A percentile compares a stretch with the other conserved stretches of the same genome.
Conservation (phyloP, 2,329 filamentous ascomycete genomes). For the Exophiala xenobiotica region DNA sequence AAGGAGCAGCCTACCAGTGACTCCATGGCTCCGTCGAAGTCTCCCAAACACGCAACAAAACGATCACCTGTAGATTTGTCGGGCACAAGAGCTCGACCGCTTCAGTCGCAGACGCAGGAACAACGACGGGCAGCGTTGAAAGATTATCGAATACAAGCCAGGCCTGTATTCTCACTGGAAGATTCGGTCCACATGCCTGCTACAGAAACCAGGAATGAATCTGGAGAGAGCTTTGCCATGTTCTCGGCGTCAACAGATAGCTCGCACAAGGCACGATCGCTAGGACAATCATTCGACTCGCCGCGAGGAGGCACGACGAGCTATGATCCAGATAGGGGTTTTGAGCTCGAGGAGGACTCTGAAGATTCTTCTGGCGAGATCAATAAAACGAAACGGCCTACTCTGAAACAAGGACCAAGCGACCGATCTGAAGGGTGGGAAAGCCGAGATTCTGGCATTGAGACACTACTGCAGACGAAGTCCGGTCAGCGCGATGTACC, state of each 20-base stretch:
- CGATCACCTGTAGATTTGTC: neutral
- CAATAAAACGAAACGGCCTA: neutral
- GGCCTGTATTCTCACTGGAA: slow-evolving; percentile 52
- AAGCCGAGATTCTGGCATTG: slow-evolving; percentile 1
- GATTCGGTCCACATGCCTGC: slow-evolving; percentile 37
- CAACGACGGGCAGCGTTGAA: slow-evolving; percentile 44
- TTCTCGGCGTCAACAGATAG: slow-evolving; percentile 62
- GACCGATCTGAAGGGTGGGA: slow-evolving; percentile 2
- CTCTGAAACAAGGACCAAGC: neutral
- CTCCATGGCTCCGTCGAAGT: neutral
- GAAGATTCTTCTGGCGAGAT: slow-evolving; percentile 11
- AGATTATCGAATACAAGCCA: slow-evolving; percentile 52
- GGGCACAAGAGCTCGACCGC: neutral
- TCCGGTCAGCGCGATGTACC: slow-evolving; percentile 9
- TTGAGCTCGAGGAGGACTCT: slow-evolving; percentile 16
- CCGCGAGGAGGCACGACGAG: neutral
- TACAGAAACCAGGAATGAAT: slow-evolving; percentile 51
- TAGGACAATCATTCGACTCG: slow-evolving; percentile 50
- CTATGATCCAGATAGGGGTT: neutral
- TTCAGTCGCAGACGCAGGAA: slow-evolving; percentile 40
- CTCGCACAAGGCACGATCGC: slow-evolving; percentile 54
- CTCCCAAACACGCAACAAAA: neutral
- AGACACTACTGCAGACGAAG: slow-evolving; percentile 18
- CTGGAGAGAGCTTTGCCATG: slow-evolving; percentile 62
- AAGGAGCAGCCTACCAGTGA: slow-evolving; percentile 6